Conservation (phyloP, 495 filamentous ascomycete species). For the Gamarada debralockiae region DNA sequence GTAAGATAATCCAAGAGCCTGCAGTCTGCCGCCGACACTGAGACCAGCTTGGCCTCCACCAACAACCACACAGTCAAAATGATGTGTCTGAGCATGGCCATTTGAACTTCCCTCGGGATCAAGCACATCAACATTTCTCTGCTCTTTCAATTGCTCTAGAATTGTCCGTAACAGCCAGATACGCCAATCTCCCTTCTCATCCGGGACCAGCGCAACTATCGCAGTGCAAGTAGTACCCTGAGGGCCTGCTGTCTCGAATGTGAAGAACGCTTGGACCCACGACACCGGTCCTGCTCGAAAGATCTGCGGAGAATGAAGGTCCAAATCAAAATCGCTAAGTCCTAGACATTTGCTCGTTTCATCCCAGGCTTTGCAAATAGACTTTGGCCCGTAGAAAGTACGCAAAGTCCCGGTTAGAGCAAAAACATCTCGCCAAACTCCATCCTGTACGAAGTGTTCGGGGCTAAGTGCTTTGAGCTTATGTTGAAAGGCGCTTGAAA, state of each 20-base stretch:
- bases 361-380: neutral
- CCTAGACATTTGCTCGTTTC: neutral
- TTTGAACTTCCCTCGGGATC: neutral
- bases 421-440: neutral
- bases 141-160: neutral
- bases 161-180: slow-evolving; percentile 3
- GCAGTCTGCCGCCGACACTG: neutral
- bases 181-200: neutral
- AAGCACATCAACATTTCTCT: neutral
- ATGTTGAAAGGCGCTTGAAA: too few relatives aligned
- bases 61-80: slow-evolving; percentile 7
- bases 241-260: neutral
- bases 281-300: neutral
- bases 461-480: too few relatives aligned
- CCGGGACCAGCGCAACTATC: neutral
- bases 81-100: neutral
- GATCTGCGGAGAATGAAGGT: neutral
- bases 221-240: neutral
- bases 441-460: too few relatives aligned
- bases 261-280: neutral
- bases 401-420: slow-evolving; percentile 1
- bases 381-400: neutral
- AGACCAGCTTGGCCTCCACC: slow-evolving; percentile 4
- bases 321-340: neutral
- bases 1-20: slow-evolving; percentile 3